phyloP scores from a whole-genome alignment of 208 protist species.

The Crithidia fasciculata region DNA sequence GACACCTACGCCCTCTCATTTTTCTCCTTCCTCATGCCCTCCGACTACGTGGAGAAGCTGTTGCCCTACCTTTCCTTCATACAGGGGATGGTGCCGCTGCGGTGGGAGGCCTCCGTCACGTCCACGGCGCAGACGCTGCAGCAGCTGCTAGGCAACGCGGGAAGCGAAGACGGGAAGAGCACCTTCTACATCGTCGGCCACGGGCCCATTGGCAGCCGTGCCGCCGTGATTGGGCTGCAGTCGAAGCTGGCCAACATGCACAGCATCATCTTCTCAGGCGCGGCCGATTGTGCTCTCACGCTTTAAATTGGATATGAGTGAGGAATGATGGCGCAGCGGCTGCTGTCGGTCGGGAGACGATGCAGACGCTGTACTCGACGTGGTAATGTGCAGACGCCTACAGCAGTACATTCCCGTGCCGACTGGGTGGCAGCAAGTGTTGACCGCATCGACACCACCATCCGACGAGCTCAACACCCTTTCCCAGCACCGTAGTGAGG shows the following conservation, averaged over 20 bases:
- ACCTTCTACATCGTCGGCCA: slow-evolving; percentile 42
- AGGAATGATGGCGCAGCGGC: slow-evolving; percentile 15
- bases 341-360: slow-evolving; percentile 42
- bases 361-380: slow-evolving; percentile 30
- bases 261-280: slow-evolving; percentile 42
- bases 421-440: slow-evolving; percentile 26
- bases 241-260: slow-evolving; percentile 8
- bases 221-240: slow-evolving; percentile 32
- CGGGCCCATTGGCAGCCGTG: slow-evolving; percentile 27
- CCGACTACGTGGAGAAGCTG: slow-evolving; percentile 34
- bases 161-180: slow-evolving; percentile 1
- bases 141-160: not conserved
- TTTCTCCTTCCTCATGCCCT: slow-evolving; percentile 60
- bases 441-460: slow-evolving; percentile 43
- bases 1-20: slow-evolving; percentile 52
- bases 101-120: slow-evolving; percentile 37
- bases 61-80: slow-evolving; percentile 51
- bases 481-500: not conserved
- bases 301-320: slow-evolving; percentile 3
- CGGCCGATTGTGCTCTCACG: slow-evolving; percentile 24
- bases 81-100: slow-evolving; percentile 43
- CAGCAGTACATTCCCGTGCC: slow-evolving; percentile 56
- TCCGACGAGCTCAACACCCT: slow-evolving; percentile 28
- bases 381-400: slow-evolving; percentile 45
- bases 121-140: slow-evolving; percentile 1